Conservation (phyloP, 2,329 filamentous ascomycete genomes). For the Davidsoniella virescens region DNA sequence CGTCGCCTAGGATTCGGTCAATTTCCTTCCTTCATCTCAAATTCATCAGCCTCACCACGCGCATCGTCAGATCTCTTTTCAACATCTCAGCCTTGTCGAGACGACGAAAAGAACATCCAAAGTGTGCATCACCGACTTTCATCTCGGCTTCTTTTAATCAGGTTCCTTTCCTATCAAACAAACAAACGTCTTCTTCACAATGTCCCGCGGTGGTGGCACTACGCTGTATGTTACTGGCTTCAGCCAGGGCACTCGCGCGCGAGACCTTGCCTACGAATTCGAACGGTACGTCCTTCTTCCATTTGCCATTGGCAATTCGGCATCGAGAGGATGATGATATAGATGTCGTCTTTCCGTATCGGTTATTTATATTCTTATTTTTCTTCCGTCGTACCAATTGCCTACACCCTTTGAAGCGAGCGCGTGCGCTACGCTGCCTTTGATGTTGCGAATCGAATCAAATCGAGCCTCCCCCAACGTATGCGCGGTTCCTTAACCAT, state of each 20-base stretch:
- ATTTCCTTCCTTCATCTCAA: not conserved
- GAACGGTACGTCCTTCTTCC: constrained; percentile 73
- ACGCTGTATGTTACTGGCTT: constrained; percentile 99
- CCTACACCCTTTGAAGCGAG: not conserved
- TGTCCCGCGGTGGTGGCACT: constrained; percentile 74
- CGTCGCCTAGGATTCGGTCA: constrained; percentile 14
- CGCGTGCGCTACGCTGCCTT: not conserved
- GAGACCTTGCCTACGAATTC: constrained; percentile 99
- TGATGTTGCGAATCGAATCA: no score
- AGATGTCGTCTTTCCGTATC: constrained; percentile 7
- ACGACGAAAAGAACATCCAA: not conserved
- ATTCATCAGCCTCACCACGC: not conserved
- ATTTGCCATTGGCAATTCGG: not conserved
- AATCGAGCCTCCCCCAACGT: not conserved
- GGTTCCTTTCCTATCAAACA: constrained; percentile 9
- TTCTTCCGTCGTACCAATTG: no score
- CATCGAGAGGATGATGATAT: constrained; percentile 4
- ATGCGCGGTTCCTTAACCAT: not conserved
- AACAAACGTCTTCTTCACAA: constrained; percentile 24
- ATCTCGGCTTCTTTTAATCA: not conserved
- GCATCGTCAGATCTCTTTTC: not conserved
- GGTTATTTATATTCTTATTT: not conserved
- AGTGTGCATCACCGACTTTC: not conserved
- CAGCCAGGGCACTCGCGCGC: constrained; percentile 93
- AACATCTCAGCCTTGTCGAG: constrained; percentile 3